A percentile compares a stretch with the other conserved stretches of the same genome.
phyloP scores from a whole-genome alignment of 306 rosid genomes.

The Quercus wislizeni region DNA sequence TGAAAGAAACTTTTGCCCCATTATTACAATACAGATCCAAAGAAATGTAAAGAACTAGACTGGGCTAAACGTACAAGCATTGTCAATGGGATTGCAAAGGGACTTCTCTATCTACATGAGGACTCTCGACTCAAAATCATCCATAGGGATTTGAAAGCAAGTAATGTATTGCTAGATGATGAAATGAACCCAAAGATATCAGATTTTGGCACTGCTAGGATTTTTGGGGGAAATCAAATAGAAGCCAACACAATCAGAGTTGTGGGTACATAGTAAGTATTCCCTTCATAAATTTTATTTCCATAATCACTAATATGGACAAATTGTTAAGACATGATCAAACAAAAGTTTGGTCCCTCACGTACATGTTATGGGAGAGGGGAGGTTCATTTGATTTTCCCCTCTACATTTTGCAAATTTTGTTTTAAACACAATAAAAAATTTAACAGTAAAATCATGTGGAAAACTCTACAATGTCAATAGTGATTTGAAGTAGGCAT shows the following conservation, averaged over 20 bases:
- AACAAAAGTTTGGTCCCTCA: too few species aligned
- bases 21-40: background rate
- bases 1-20: background rate
- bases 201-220: slow-evolving; percentile 13
- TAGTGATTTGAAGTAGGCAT: too few species aligned
- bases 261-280: slow-evolving; percentile 15
- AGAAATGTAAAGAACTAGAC: background rate
- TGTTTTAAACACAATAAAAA: background rate
- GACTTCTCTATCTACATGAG: slow-evolving; percentile 13
- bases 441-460: background rate
- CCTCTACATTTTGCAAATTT: background rate
- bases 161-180: slow-evolving; percentile 2
- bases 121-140: slow-evolving; percentile 14
- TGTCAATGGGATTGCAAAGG: slow-evolving; percentile 1
- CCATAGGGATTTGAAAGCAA: slow-evolving; percentile 8
- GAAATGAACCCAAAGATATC: slow-evolving; percentile 13
- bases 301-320: too few species aligned
- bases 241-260: slow-evolving; percentile 4
- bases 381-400: too few species aligned
- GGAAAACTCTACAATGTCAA: too few species aligned
- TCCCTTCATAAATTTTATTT: too few species aligned
- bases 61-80: background rate
- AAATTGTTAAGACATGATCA: too few species aligned
- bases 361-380: too few species aligned
- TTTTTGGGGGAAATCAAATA: slow-evolving; percentile 3